Conservation (phyloP, 179 eudicot genomes). For the Carnegiea gigantea region DNA sequence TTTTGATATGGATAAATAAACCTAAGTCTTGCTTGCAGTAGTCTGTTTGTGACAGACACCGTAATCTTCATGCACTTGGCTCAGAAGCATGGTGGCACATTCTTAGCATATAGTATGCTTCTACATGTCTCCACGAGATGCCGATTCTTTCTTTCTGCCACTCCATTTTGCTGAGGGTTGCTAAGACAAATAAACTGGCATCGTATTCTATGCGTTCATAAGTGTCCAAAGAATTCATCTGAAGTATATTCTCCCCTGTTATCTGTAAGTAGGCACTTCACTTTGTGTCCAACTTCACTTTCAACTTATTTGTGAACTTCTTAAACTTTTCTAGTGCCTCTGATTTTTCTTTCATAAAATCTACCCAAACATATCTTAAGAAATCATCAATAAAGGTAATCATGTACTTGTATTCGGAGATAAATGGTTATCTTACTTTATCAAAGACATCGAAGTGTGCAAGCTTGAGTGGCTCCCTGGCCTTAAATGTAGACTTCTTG, state of each 20-base stretch:
- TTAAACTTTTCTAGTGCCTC: background rate
- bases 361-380: background rate
- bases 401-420: background rate
- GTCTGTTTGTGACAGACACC: background rate
- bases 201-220: background rate
- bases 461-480: background rate
- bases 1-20: background rate
- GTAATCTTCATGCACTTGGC: background rate
- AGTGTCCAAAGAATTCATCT: background rate
- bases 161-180: background rate
- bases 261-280: background rate
- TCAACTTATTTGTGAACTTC: background rate
- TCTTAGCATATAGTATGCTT: no score
- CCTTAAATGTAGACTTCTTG: background rate
- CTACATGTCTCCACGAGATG: no score
- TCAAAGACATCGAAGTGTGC: background rate
- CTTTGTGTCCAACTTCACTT: background rate
- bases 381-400: background rate
- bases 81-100: background rate
- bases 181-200: background rate
- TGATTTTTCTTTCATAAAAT: background rate
- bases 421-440: background rate
- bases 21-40: background rate
- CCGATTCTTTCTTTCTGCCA: no score
- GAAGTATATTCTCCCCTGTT: background rate